Evolutionary conservation across 345 rosid genomes (phyloP), one percentile per base, ranked within the genome.

Genomic region (Citrus sp.): DNA sequence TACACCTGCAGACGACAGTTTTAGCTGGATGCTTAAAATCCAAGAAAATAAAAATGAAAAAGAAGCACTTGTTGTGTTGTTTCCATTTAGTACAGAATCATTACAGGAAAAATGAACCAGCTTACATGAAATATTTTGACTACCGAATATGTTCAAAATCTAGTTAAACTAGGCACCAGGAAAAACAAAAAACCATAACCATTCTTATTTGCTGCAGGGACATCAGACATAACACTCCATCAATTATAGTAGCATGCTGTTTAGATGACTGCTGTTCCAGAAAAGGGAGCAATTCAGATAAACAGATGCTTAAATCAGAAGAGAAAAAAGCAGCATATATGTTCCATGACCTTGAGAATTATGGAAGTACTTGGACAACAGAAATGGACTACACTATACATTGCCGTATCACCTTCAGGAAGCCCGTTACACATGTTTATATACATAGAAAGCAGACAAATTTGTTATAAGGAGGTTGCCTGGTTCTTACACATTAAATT

Each of bases 1-100:
- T 85, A 84, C 97, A 96, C 99, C 99, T 94, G 89, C 70, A 75
- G 59, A 76, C 24, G 67, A 65, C 46, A 65, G 25, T 24, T 70
- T 71, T 73, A 56, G 76, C 19, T 59, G 67, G 75, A 66, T 70
- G 35, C 63, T 56, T 75, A 60, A 37, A 70, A 66, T 40, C 58
- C 27, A 62, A 55, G 12, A 25, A 66, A 70, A 59, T 27, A 61
- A 49, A 4, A 68, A 5, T 2, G 32, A 49, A 58, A 49, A 59
- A 19, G 22, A 35, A 7, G 30, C 30, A 18, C 3, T 61, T 9
- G 35, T 27, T 27, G 69, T 28, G 24, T 60, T 24, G 7, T 62
- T 73, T 24, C 61, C 51, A 59, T 62, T 5, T 74, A 63, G 37
- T 60, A 16, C 25, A 75, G 64, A 27, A 46, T 46, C 61, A 63